Conservation (phyloP, 2,329 filamentous ascomycete genomes). For the Cytospora piceae region DNA sequence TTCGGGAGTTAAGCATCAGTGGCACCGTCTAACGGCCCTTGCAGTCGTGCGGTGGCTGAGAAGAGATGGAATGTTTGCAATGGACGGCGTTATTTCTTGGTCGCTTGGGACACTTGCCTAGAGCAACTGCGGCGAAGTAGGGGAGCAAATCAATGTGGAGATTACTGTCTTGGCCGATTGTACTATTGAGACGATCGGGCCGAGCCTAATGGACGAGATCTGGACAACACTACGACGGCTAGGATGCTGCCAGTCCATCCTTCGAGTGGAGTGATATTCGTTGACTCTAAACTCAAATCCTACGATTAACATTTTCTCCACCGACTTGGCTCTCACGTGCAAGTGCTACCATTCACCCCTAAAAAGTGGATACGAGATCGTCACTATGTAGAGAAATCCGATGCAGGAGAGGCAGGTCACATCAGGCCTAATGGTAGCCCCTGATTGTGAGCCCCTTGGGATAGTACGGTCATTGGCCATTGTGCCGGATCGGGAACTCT, state of each 20-base stretch:
- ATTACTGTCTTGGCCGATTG: neutral
- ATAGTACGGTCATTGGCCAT: neutral
- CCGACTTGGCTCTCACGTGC: neutral
- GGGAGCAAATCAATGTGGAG: neutral
- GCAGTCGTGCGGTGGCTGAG: neutral
- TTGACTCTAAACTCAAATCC: neutral
- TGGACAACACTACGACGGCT: neutral
- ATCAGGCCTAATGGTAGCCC: neutral
- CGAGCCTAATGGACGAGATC: neutral
- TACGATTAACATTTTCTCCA: neutral
- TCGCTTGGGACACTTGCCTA: neutral
- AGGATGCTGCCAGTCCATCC: neutral
- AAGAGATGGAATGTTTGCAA: neutral
- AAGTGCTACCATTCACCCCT: neutral
- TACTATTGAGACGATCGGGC: neutral
- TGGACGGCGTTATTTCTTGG: neutral
- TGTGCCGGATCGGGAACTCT: too few species aligned
- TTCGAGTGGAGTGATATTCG: neutral
- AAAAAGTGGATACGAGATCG: neutral
- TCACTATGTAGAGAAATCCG: neutral
- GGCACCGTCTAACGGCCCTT: conserved; percentile 58
- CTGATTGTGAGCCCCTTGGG: too few species aligned
- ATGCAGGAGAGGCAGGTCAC: neutral
- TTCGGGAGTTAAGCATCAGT: conserved; percentile 92
- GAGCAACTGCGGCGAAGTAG: neutral